Evolutionary conservation across 2,329 filamentous ascomycete species (phyloP).

Genomic region (Penicillium decumbens): DNA sequence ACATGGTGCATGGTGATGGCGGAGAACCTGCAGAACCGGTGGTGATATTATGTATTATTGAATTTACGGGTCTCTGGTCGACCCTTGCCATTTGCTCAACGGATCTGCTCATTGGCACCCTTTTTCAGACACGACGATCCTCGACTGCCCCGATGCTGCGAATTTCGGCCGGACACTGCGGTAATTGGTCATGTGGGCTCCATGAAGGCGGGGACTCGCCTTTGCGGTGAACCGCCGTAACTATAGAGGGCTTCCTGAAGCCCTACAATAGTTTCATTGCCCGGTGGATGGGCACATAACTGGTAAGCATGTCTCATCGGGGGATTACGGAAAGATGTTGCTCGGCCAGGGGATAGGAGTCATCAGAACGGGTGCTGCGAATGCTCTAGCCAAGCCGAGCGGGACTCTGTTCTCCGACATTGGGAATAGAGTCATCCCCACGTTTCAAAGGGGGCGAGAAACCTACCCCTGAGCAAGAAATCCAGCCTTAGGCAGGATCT

Average conservation of each 20-base stretch:
- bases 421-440: not conserved
- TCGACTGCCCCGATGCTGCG: not conserved
- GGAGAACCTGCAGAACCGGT: not conserved
- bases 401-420: not conserved
- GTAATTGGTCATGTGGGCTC: not conserved
- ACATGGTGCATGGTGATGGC: not conserved
- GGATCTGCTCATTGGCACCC: not conserved
- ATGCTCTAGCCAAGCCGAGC: not conserved
- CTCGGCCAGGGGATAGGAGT: not conserved
- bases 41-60: not conserved
- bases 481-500: not conserved
- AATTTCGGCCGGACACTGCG: not conserved
- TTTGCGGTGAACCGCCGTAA: not conserved
- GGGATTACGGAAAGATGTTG: not conserved
- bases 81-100: not conserved
- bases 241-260: not conserved
- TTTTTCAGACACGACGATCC: not conserved
- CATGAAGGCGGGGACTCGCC: not conserved
- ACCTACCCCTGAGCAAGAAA: not conserved
- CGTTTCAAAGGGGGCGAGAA: not conserved
- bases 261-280: not conserved
- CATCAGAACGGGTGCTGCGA: not conserved
- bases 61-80: not conserved
- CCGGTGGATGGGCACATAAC: not conserved
- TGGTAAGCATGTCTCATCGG: not conserved